These are phyloP conservation scores for Vanrija sp. DNA, from an alignment of 1,284 basidiomycete species.

Conservation along the genomic window DNA sequence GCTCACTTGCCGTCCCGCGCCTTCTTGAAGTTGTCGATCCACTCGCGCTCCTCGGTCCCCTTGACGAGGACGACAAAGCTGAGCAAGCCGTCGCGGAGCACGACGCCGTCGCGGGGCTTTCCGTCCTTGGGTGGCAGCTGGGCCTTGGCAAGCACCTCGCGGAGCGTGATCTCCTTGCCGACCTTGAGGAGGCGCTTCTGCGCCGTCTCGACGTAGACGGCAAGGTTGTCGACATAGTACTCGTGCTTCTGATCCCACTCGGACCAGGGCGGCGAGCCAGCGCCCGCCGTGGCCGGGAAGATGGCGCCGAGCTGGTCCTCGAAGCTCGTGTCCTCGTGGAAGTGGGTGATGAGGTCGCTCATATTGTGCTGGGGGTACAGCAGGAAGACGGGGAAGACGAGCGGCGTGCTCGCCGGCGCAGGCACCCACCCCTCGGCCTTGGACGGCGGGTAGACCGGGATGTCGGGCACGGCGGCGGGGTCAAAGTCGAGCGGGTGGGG, in stretches of 20 bases:
- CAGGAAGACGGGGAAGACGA: conserved; percentile 85
- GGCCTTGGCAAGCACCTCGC: conserved; percentile 64
- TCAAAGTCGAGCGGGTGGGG: conserved; percentile 54
- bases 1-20: conserved; percentile 14
- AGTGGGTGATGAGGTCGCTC: conserved; percentile 81
- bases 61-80: conserved; percentile 80
- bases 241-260: conserved; percentile 74
- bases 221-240: conserved; percentile 64
- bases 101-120: conserved; percentile 66
- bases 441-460: conserved; percentile 33
- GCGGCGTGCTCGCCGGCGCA: conserved; percentile 55
- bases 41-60: conserved; percentile 73
- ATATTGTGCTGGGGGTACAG: conserved; percentile 86
- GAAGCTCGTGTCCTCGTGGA: conserved; percentile 81
- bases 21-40: conserved; percentile 83
- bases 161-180: conserved; percentile 79
- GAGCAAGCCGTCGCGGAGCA: conserved; percentile 79
- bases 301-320: conserved; percentile 70
- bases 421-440: conserved; percentile 56
- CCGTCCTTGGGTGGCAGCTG: conserved; percentile 56
- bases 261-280: conserved; percentile 51
- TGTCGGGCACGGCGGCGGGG: conserved; percentile 34
- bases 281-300: conserved; percentile 58
- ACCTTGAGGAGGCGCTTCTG: conserved; percentile 76
- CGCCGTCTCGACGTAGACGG: conserved; percentile 78